These are phyloP conservation scores for Yarrowia sp. DNA, from an alignment of 805 yeast genomes.

Conservation along the genomic window DNA sequence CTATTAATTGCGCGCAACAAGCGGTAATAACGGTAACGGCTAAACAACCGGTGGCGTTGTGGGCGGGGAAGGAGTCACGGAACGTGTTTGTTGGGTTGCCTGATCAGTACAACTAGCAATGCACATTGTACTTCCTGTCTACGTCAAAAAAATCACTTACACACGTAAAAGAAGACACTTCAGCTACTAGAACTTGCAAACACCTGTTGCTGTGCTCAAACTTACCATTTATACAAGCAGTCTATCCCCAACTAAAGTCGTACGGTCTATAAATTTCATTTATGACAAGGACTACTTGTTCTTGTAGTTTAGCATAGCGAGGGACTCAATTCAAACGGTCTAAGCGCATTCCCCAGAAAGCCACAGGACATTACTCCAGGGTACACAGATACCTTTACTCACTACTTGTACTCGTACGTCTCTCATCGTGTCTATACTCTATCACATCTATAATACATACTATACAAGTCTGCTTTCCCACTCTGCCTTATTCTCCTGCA, in stretches of 20 bases:
- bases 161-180: too few relatives aligned
- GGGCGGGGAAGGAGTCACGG: too few relatives aligned
- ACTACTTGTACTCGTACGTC: background rate
- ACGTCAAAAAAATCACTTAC: too few relatives aligned
- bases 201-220: too few relatives aligned
- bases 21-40: background rate
- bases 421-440: constrained; percentile 8
- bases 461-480: constrained; percentile 39
- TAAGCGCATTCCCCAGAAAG: background rate
- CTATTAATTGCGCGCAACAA: background rate
- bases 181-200: too few relatives aligned
- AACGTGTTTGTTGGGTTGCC: too few relatives aligned
- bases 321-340: too few relatives aligned
- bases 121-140: too few relatives aligned
- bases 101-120: too few relatives aligned
- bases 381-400: background rate
- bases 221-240: too few relatives aligned
- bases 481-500: constrained; percentile 30
- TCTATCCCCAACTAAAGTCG: too few relatives aligned
- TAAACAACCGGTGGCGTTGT: background rate
- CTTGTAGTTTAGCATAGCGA: too few relatives aligned
- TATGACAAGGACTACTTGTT: background rate
- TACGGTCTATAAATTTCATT: background rate
- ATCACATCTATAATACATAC: constrained; percentile 36
- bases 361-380: background rate